phyloP scores from a whole-genome alignment of 176 grass and related monocot species.

The Themeda triandra region DNA sequence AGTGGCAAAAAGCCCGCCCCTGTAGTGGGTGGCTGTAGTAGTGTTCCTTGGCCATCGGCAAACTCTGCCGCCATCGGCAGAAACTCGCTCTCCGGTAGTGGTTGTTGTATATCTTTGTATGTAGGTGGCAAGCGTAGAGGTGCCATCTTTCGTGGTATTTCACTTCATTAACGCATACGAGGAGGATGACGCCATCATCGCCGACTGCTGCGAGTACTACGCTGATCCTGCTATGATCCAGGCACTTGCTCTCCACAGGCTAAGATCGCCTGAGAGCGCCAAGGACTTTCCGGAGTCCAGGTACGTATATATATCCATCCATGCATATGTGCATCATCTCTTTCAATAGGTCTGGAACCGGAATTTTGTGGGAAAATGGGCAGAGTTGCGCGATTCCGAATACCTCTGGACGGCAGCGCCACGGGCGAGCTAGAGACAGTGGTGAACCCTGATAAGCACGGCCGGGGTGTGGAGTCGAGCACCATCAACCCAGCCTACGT shows the following conservation, averaged over 20 bases:
- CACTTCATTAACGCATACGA: slow-evolving; percentile 84
- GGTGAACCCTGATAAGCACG: slow-evolving; percentile 77
- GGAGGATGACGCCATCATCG: slow-evolving; percentile 41
- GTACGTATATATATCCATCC: neutral
- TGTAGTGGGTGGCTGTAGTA: too few species aligned
- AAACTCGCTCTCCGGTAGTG: too few species aligned
- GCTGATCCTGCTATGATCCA: slow-evolving; percentile 47
- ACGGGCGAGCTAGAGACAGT: slow-evolving; percentile 56
- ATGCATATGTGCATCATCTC: too few species aligned
- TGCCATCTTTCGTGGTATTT: slow-evolving; percentile 57
- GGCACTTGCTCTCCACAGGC: slow-evolving; percentile 40
- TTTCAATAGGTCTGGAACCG: too few species aligned
- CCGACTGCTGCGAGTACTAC: slow-evolving; percentile 69
- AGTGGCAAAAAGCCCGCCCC: too few species aligned
- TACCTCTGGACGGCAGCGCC: slow-evolving; percentile 69
- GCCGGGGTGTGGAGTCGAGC: slow-evolving; percentile 84
- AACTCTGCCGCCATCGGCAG: too few species aligned
- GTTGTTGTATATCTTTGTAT: too few species aligned
- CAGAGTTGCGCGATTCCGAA: slow-evolving; percentile 74
- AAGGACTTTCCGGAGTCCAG: slow-evolving; percentile 50
- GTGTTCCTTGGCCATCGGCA: too few species aligned
- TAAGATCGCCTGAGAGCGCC: slow-evolving; percentile 31
- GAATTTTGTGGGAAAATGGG: too few species aligned
- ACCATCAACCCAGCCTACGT: slow-evolving; percentile 74
- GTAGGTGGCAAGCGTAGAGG: slow-evolving; percentile 29